Conservation (phyloP, 768 basidiomycete genomes). For the Pulveroboletus sp. region DNA sequence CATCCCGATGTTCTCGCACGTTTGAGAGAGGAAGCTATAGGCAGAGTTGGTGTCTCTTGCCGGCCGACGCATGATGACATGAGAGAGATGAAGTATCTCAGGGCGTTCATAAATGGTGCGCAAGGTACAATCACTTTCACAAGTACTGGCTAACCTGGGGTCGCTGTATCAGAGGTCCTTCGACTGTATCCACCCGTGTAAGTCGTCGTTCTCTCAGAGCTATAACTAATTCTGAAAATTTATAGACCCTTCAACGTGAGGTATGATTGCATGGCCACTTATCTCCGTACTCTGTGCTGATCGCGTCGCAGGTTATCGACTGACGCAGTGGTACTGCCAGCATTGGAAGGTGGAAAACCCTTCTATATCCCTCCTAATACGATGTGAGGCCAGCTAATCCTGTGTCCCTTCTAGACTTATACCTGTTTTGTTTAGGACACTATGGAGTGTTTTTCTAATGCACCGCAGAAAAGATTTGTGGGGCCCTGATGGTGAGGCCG, state of each 20-base stretch:
- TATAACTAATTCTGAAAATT: constrained; percentile 1
- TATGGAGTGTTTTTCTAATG: constrained; percentile 32
- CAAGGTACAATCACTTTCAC: background rate
- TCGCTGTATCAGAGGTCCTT: constrained; percentile 25
- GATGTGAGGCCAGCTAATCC: constrained; percentile 14
- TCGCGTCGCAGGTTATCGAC: constrained; percentile 8
- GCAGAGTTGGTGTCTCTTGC: constrained; percentile 45
- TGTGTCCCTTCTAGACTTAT: background rate
- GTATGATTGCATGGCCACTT: constrained; percentile 2
- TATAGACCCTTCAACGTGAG: constrained; percentile 24
- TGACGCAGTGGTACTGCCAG: constrained; percentile 21
- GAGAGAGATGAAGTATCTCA: constrained; percentile 59
- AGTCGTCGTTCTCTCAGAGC: background rate
- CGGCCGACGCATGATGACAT: constrained; percentile 57
- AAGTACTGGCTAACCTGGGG: background rate
- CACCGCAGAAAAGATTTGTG: constrained; percentile 30
- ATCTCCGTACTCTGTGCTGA: background rate
- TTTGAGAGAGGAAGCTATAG: constrained; percentile 55
- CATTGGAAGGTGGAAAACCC: constrained; percentile 37
- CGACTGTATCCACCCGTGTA: constrained; percentile 33
- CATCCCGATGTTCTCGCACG: constrained; percentile 46
- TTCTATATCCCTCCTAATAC: constrained; percentile 49
- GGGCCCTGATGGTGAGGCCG: constrained; percentile 29
- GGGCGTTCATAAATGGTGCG: constrained; percentile 64
- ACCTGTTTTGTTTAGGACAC: background rate